Percentiles rank a stretch among this genome's conserved stretches.
phyloP scores from a whole-genome alignment of 2,329 filamentous ascomycete genomes.

The Cryphonectria radicalis region DNA sequence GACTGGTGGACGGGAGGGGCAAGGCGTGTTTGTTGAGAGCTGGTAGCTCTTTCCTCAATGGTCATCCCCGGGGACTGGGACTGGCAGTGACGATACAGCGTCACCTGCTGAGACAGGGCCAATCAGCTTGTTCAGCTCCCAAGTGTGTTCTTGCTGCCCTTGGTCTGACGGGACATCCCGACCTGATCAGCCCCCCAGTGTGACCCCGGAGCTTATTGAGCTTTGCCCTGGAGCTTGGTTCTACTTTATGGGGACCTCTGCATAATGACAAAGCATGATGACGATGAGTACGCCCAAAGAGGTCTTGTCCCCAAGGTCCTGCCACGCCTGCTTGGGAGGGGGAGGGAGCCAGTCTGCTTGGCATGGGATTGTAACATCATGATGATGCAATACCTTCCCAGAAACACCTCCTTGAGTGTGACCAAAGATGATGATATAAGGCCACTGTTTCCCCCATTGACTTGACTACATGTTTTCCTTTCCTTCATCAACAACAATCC shows the following conservation, averaged over 20 bases:
- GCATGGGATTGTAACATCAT: neutral
- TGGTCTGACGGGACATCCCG: neutral
- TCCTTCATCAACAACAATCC: neutral
- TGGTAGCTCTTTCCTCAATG: neutral
- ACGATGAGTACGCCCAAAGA: slow-evolving; percentile 3
- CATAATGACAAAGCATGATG: slow-evolving; percentile 10
- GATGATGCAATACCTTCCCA: slow-evolving; percentile 10
- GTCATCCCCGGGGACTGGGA: neutral
- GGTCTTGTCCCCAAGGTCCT: neutral
- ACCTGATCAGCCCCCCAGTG: neutral
- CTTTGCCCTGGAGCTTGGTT: neutral
- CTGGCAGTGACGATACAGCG: neutral
- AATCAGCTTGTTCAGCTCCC: neutral
- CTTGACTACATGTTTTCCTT: neutral
- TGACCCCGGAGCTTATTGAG: neutral
- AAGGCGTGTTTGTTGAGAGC: neutral
- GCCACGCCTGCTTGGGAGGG: neutral
- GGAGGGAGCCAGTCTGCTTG: neutral
- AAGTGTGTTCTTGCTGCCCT: neutral
- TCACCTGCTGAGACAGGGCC: neutral
- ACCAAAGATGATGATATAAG: neutral
- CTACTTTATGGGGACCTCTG: neutral
- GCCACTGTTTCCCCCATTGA: neutral
- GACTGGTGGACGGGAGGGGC: neutral
- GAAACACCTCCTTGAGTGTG: neutral